A percentile compares a stretch with the other conserved stretches of the same genome.
These are phyloP conservation scores for Teunomyces tritomae DNA, from an alignment of 805 yeast genomes.

Conservation along the genomic window DNA sequence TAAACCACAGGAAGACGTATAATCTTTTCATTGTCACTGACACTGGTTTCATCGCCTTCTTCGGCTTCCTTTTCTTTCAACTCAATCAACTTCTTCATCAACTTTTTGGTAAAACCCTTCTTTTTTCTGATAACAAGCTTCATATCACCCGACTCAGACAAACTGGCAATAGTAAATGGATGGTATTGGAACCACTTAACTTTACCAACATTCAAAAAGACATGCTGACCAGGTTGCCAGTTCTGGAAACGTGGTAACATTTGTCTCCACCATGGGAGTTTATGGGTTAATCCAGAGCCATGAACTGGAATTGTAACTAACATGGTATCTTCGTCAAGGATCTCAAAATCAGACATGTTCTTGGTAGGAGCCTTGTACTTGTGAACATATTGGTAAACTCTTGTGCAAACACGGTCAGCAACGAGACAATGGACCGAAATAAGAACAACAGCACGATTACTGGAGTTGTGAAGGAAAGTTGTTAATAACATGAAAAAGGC, in stretches of 20 bases:
- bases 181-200: constrained; percentile 41
- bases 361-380: constrained; percentile 35
- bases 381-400: constrained; percentile 32
- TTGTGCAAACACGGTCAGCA: constrained; percentile 34
- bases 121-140: constrained; percentile 38
- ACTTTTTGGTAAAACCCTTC: constrained; percentile 42
- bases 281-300: constrained; percentile 12
- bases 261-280: constrained; percentile 23
- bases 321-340: constrained; percentile 41
- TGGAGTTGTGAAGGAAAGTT: constrained; percentile 40
- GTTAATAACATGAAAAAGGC: constrained; percentile 43
- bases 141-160: constrained; percentile 38
- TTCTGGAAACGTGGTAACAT: constrained; percentile 35
- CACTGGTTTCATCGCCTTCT: constrained; percentile 9
- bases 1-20: constrained; percentile 33
- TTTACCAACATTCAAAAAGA: constrained; percentile 38
- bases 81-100: constrained; percentile 26
- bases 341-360: constrained; percentile 35
- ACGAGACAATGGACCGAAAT: constrained; percentile 44
- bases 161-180: constrained; percentile 47
- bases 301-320: constrained; percentile 37
- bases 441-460: constrained; percentile 30
- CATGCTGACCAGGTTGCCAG: constrained; percentile 51
- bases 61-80: constrained; percentile 18
- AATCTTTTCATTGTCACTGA: not conserved